Evolutionary conservation across 768 basidiomycete genomes (phyloP), one percentile per base, ranked within the genome.

Genomic region (Hirschioporus abietinus): DNA sequence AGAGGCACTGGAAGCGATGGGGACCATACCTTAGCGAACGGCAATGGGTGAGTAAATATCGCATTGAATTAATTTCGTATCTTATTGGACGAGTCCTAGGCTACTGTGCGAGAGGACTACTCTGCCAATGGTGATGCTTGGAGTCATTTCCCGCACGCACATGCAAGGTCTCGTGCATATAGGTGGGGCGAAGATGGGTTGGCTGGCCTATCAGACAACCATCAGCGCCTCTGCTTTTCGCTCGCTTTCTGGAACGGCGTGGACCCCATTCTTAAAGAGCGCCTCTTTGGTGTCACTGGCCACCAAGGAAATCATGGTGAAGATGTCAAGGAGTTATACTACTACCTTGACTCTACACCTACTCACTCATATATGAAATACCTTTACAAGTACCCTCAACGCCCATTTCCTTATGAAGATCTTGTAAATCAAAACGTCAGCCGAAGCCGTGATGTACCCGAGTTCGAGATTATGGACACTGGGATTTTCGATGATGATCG

Each of bases 361-460:
- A 98, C 97, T 1, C 97, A 99, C 73, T 97, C 96, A 7, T 99
- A 99, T 84, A 99, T 99, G 97, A 99, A 99, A 77, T 98, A 93
- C 78, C 80, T 98, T 66, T 99, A 99, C 86, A 99, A 99, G 76
- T 99, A 99, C 72, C 96, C 97, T 15, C 97, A 99, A 76, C 82
- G 88, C 71, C 81, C 84, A 35, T 99, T 85, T 77, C 97, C 97
- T 0, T 99, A 99, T 77, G 96, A 99, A 73, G 87, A 96, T 68
- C 87, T 99, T 65, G 91, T 97, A 15, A 78, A 82, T 60, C 95
- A 99, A 79, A 96, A 90, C 74, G 80, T 86, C 72, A 85, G 89
- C 70, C 84, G 97, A 61, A 86, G 85, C 71, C 85, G 97, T 60
- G 88, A 97, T 67, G 95, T 95, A 17, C 79, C 85, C 66, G 97